Evolutionary conservation across 73 alveolate genomes (phyloP), one percentile per base, ranked within the genome.

Genomic region (Blepharisma japonicum): DNA sequence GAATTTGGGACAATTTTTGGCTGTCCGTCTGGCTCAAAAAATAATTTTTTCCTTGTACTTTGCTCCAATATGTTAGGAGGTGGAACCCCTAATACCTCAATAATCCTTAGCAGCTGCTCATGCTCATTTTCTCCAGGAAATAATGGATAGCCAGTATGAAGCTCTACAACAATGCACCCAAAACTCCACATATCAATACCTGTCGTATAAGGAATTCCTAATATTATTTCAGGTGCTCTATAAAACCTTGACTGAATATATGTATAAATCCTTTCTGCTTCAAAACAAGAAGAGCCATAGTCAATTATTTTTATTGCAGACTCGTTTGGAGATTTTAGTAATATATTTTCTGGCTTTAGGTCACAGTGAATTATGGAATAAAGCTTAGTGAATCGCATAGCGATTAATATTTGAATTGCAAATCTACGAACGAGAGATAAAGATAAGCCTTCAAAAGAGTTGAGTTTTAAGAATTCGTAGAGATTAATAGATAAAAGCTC

Each of bases 141-240:
- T 7, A 92, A 42, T 25, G 98, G 98, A 49, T 78, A 77, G 45
- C 99, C 99, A 4, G 90, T 80, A 54, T 82, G 71, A 61, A 95
- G 81, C 81, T 95, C 99, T 72, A 88, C 87, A 6, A 95, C 88
- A 7, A 95, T 87, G 86, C 99, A 95, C 27, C 94, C 99, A 68
- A 95, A 89, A 56, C 97, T 88, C 98, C 99, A 95, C 94, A 95
- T 95, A 89, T 95, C 99, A 27, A 92, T 95, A 9, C 94, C 93
- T 45, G 91, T 90, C 42, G 96, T 91, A 81, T 95, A 95, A 45
- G 92, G 89, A 67, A 93, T 84, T 11, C 99, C 99, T 45, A 95
- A 90, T 68, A 95, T 95, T 5, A 95, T 92, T 82, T 95, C 99
- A 39, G 99, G 99, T 6, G 98, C 97, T 81, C 99, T 78, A 81